Percentiles rank a stretch among this genome's conserved stretches.
Conservation (phyloP, 2,329 filamentous ascomycete species). For the Neonectria punicea region DNA sequence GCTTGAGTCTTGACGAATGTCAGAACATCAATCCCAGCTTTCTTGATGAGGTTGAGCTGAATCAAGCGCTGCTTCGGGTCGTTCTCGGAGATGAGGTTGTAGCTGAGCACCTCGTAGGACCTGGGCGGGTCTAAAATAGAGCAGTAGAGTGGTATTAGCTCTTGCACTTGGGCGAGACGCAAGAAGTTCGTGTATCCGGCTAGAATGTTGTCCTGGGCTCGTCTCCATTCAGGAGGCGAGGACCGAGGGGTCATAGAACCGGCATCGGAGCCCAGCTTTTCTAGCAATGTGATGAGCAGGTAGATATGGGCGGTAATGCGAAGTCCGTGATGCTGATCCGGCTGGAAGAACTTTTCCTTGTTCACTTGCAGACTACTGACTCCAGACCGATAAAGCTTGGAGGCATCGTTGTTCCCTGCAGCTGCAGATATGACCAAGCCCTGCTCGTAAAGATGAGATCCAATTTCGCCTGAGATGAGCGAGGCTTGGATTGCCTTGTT, state of each 20-base stretch:
- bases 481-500: constrained; percentile 82
- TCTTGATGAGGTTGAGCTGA: constrained; percentile 79
- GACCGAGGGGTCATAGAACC: constrained; percentile 24
- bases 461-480: constrained; percentile 72
- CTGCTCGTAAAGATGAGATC: constrained; percentile 68
- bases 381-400: constrained; percentile 42
- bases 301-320: constrained; percentile 75
- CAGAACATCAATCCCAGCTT: constrained; percentile 76
- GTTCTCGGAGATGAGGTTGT: constrained; percentile 79
- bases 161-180: constrained; percentile 75
- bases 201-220: constrained; percentile 78
- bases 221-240: constrained; percentile 44
- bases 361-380: constrained; percentile 48
- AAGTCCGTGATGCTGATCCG: constrained; percentile 71
- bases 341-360: constrained; percentile 60
- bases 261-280: constrained; percentile 58
- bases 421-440: constrained; percentile 54
- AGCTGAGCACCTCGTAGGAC: constrained; percentile 76
- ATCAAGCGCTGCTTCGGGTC: constrained; percentile 72
- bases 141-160: constrained; percentile 88
- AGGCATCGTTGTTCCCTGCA: constrained; percentile 37
- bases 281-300: constrained; percentile 74
- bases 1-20: constrained; percentile 79
- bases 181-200: constrained; percentile 85
- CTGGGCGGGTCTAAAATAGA: constrained; percentile 76